phyloP scores from a whole-genome alignment of 768 basidiomycete genomes.

The Cystofilobasidium ferigula region DNA sequence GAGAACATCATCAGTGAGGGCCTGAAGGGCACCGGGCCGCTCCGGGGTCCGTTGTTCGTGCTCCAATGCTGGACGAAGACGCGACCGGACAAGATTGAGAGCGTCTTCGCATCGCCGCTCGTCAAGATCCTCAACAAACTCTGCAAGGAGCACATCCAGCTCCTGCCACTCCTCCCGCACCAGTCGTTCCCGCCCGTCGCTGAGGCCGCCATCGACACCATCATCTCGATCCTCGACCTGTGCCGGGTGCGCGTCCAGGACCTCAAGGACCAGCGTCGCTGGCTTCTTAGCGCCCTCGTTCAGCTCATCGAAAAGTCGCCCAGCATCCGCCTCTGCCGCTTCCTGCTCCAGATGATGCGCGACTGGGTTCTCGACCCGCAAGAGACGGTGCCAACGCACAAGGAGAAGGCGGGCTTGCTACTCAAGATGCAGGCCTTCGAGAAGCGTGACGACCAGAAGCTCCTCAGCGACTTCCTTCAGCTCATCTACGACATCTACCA shows the following conservation, averaged over 20 bases:
- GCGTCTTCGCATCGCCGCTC: conserved; percentile 54
- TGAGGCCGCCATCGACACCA: conserved; percentile 51
- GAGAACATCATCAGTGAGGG: conserved; percentile 27
- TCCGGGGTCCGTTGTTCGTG: conserved; percentile 74
- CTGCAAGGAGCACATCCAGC: conserved; percentile 70
- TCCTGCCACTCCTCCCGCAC: conserved; percentile 20
- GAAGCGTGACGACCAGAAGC: conserved; percentile 34
- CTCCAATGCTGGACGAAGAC: conserved; percentile 72
- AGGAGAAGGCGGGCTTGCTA: conserved; percentile 83
- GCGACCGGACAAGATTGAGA: conserved; percentile 70
- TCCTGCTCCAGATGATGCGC: conserved; percentile 71
- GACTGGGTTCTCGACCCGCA: conserved; percentile 82
- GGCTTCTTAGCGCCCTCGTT: conserved; percentile 63
- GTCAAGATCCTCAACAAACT: conserved; percentile 76
- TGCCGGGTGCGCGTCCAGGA: conserved; percentile 67
- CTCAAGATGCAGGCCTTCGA: conserved; percentile 82
- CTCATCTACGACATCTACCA: conserved; percentile 92
- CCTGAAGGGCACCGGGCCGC: conserved; percentile 39
- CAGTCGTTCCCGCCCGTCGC: conserved; percentile 41
- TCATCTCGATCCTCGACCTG: conserved; percentile 67
- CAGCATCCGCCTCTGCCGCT: conserved; percentile 62
- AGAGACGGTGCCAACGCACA: conserved; percentile 74
- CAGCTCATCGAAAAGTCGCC: conserved; percentile 83
- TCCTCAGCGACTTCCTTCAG: conserved; percentile 74
- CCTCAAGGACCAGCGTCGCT: conserved; percentile 75